These are phyloP conservation scores for Malus hybrid DNA, from an alignment of 331 rosid species.

Conservation along the genomic window DNA sequence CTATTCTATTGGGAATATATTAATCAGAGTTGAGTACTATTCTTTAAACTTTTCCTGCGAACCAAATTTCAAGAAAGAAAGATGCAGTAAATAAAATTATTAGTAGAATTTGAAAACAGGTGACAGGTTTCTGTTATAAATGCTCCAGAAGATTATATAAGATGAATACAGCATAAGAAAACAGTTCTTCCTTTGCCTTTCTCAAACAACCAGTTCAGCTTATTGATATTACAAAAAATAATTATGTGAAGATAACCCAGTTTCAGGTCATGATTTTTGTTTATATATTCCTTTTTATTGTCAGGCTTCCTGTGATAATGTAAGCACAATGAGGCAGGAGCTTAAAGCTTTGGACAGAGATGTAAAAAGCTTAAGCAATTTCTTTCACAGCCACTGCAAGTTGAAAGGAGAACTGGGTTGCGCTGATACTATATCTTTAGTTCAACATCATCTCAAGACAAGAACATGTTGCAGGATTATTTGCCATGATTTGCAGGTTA, in stretches of 20 bases:
- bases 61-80: neutral
- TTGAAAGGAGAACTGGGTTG: slow-evolving; percentile 45
- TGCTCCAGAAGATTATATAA: neutral
- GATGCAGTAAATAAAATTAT: neutral
- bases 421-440: slow-evolving; percentile 30
- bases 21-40: neutral
- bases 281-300: slow-evolving; percentile 1
- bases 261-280: neutral
- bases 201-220: neutral
- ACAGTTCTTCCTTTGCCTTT: neutral
- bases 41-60: neutral
- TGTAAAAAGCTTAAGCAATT: slow-evolving; percentile 43
- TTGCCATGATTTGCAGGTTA: slow-evolving; percentile 62
- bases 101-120: neutral
- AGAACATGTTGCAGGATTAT: slow-evolving; percentile 44
- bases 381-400: slow-evolving; percentile 41
- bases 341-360: slow-evolving; percentile 32
- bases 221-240: neutral
- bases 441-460: slow-evolving; percentile 51
- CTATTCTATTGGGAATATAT: neutral
- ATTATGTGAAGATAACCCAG: neutral
- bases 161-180: neutral
- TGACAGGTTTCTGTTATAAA: neutral
- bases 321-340: slow-evolving; percentile 31
- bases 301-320: slow-evolving; percentile 38